Evolutionary conservation across 2,329 filamentous ascomycete species (phyloP), one percentile per base, ranked within the genome.

Genomic region (Thermoascus crustaceus): DNA sequence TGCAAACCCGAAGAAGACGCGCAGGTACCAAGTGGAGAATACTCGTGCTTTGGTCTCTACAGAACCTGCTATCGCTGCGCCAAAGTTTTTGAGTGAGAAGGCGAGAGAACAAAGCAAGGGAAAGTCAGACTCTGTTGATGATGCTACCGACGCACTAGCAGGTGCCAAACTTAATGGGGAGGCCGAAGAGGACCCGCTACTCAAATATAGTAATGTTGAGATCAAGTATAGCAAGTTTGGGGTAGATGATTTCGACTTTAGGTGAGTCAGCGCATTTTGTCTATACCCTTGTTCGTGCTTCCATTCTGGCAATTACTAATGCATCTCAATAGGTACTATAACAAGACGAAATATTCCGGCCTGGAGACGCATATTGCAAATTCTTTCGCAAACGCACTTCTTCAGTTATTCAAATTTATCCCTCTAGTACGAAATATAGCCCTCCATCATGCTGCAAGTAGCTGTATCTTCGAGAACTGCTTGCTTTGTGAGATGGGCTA

Each of bases 141-240:
- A 87, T 38, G 67, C 79, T 2, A 66, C 72, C 25, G 78, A 82
- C 39, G 71, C 77, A 0, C 60, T 89, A 40, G 75, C 76, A n/a
- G 77, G 80, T 23, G 67, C 76, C 37, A 79, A 82, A 36, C 68
- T 89, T 3, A 80, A 84, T 42, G 72, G 70, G 25, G 81, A 82
- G 44, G 75, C 82, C 37, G 83, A 85, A 44, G 77, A 82, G 25
- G 87, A 94, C 38, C 82, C 91, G 4, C 83, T 89, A 14, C 75
- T 84, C 6, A 85, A 91, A 67, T 98, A 98, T 59, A 80, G 84
- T 45, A 88, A 87, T 50, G 84, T 95, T 7, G 89, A 96, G 59
- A 98, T 98, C 65, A 95, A 95, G 58, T 98, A 96, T 67, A 95
- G 89, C 70, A 93, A 87, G 56, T 98, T 95, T 60, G 91, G 91